Evolutionary conservation across 306 rosid genomes (phyloP), one percentile per base, ranked within the genome.

Genomic region (Rosa rugosa): DNA sequence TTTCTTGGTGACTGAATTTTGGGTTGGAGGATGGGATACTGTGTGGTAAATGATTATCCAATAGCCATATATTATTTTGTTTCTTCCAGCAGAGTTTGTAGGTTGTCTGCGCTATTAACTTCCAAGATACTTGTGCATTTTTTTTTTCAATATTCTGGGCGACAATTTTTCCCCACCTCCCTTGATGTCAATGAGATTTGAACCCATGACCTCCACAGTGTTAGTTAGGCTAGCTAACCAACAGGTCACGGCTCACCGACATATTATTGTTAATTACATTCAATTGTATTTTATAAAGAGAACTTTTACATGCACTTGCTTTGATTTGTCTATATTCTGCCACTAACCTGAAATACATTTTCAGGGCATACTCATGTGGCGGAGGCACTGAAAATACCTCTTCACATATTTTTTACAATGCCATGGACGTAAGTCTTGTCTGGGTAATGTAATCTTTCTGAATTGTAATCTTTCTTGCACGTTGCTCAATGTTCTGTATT

Each of bases 371-470:
- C 89, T 36, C 99, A 96, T 77, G 99, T 96, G 85, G 99, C 99
- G 11, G 99, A 96, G 92, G 93, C 98, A 68, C 93, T 96, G 60
- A 85, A 93, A 79, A 69, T 96, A 84, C 99, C 99, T 51, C 75
- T 96, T 86, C 99, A 93, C 83, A 90, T 96, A 66, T 93, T 96
- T 86, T 96, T 96, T 91, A 96, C 99, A 40, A 96, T 96, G 99
- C 99, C 99, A 72, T 96, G 99, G 99, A 93, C 99, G 99, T 96
- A 96, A 96, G 99, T 96, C 89, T 90, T 84, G 65, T 88, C 68
- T 87, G 73, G 87, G 83, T 86, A 82, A 84, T 83, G 62, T 72
- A 75, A 73, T 86, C 79, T 38, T 73, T 45, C 60, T 46, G 46
- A 72, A 73, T 47, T 69, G 54, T 80, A 27, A 34, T 80, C 8